These are phyloP conservation scores for Pyrus hybrid DNA, from an alignment of 331 rosid genomes.

Conservation along the genomic window DNA sequence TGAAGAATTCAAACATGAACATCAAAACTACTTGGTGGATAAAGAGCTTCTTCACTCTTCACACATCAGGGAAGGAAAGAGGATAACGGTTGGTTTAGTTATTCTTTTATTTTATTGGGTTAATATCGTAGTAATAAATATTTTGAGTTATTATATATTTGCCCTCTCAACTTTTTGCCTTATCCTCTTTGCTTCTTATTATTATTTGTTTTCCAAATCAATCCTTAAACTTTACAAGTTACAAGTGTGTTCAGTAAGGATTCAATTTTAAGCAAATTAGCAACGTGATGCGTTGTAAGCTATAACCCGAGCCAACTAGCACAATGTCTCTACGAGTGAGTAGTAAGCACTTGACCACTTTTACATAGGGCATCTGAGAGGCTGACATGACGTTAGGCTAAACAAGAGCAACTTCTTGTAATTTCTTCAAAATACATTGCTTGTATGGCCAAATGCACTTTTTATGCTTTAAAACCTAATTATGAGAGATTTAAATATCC, in stretches of 20 bases:
- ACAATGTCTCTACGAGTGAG: too few species aligned
- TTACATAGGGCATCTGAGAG: background rate
- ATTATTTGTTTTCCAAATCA: too few species aligned
- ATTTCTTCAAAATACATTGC: background rate
- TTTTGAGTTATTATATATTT: too few species aligned
- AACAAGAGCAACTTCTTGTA: background rate
- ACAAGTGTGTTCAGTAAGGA: too few species aligned
- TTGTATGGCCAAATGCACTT: background rate
- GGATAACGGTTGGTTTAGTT: background rate
- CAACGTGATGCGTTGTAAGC: too few species aligned
- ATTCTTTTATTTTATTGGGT: background rate
- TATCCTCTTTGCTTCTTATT: too few species aligned
- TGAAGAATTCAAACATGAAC: conserved; percentile 12
- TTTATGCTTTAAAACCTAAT: background rate
- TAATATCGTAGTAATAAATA: background rate
- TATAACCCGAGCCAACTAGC: too few species aligned
- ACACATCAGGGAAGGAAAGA: background rate
- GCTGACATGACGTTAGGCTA: background rate
- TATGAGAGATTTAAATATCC: background rate
- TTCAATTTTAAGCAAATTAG: too few species aligned
- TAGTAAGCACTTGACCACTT: too few species aligned
- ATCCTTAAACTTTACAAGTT: too few species aligned
- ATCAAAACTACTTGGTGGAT: background rate
- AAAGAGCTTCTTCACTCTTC: background rate
- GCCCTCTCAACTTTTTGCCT: too few species aligned